Percentiles rank a stretch among this genome's conserved stretches.
Evolutionary conservation across 441 rosid genomes (phyloP).

Genomic region (Adansonia gregorii): DNA sequence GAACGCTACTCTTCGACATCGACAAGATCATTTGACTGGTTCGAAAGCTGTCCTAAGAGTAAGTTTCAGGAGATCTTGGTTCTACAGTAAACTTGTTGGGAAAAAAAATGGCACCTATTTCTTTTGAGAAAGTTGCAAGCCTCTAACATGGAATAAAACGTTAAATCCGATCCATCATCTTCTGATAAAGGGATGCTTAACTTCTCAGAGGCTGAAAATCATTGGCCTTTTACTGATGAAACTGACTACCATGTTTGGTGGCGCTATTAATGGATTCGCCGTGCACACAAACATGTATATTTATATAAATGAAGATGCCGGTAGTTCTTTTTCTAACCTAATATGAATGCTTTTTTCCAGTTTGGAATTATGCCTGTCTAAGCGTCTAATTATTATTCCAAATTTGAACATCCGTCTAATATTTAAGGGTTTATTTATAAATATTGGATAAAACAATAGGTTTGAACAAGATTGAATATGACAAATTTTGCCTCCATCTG

Average conservation of each 20-base stretch:
- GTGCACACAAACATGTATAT: slow-evolving; percentile 83
- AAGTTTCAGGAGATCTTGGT: slow-evolving; percentile 52
- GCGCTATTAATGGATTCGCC: slow-evolving; percentile 70
- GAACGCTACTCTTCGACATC: too few species aligned
- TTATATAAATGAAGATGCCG: slow-evolving; percentile 20
- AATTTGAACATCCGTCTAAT: too few species aligned
- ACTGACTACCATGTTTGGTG: slow-evolving; percentile 64
- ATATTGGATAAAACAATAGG: too few species aligned
- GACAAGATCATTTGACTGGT: background rate
- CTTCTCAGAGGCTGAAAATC: slow-evolving; percentile 62
- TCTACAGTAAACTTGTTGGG: slow-evolving; percentile 37
- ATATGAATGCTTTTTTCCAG: background rate
- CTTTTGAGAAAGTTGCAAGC: slow-evolving; percentile 55
- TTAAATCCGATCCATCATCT: slow-evolving; percentile 63
- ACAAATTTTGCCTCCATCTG: too few species aligned
- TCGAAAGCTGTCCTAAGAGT: slow-evolving; percentile 31
- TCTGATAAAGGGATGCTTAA: slow-evolving; percentile 70
- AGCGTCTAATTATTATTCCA: too few species aligned
- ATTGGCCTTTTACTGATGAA: slow-evolving; percentile 57
- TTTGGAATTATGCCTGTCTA: too few species aligned
- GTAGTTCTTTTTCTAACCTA: slow-evolving; percentile 47
- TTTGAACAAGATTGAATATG: too few species aligned
- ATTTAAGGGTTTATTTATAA: too few species aligned
- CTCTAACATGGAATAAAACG: slow-evolving; percentile 68
- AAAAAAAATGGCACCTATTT: slow-evolving; percentile 62